Evolutionary conservation across 495 filamentous ascomycete genomes (phyloP), one percentile per base, ranked within the genome.

Genomic region (Neurospora intermedia): DNA sequence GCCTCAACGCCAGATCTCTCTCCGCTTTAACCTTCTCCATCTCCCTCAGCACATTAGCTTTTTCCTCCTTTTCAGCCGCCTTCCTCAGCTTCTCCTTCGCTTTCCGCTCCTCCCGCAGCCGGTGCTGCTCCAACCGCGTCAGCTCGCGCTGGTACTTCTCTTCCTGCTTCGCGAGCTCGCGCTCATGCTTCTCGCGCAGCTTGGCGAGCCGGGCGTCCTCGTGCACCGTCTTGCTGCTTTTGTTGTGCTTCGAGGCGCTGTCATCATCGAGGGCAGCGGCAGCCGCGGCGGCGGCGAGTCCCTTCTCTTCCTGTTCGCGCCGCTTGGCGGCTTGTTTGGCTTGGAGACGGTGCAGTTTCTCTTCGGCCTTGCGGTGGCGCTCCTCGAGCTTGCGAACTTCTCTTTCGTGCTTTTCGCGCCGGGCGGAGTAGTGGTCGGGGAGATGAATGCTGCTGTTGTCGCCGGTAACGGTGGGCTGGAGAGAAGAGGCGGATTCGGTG

Each of bases 381-480:
- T 90, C 85, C 15, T 92, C 86, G 1, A 97, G 87, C 74, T 94
- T 96, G 46, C 83, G 82, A 3, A 97, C 85, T 11, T 96, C 92
- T 74, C 90, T 92, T 42, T 94, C 90, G 73, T 93, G 85, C 48
- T 85, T 1, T 83, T 81, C n/a, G 69, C 46, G 42, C 73, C 66
- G 27, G 81, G 77, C n/a, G 70, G 70, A 10, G 73, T 27, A n/a
- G 46, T 43, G 39, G 66, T 43, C 41, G 23, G 69, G 9, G n/a
- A 27, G 35, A 59, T 48, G 39, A 42, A 40, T 39, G 31, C 18
- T 38, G 38, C 46, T 39, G 62, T 39, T 71, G 48, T 23, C 38
- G 54, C 54, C 54, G 7, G 76, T 71, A 16, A 27, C 9, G 75
- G 74, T 71, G 41, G 75, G 48, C 35, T 43, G 76, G 31, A 74